phyloP scores from a whole-genome alignment of 2,329 filamentous ascomycete genomes.

The Penicillium corylophilum region DNA sequence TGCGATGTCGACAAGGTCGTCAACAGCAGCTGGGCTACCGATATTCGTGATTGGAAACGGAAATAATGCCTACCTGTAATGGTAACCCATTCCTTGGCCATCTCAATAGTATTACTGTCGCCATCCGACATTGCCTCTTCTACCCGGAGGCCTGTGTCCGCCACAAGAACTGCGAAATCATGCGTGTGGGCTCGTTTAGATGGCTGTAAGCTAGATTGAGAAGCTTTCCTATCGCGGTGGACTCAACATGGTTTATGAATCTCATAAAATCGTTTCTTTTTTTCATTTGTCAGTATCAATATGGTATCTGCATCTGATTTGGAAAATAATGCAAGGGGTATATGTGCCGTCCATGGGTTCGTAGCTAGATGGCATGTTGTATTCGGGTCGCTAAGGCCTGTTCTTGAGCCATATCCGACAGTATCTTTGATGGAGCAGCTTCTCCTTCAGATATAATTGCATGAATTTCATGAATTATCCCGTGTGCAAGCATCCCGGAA shows the following conservation, averaged over 20 bases:
- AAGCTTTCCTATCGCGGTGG: background rate
- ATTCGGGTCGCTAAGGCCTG: background rate
- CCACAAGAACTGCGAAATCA: no score
- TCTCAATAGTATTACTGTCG: no score
- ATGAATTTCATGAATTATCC: background rate
- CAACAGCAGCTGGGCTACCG: no score
- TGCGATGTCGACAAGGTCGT: no score
- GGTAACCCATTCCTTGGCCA: no score
- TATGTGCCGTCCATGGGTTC: background rate
- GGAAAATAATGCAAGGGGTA: background rate
- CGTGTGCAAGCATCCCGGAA: background rate
- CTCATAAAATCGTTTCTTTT: background rate
- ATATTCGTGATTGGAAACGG: no score
- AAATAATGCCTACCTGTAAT: no score
- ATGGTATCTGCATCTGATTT: background rate
- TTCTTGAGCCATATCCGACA: background rate
- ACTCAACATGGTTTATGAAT: background rate
- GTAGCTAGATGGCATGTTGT: background rate
- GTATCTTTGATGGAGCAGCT: no score
- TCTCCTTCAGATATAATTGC: background rate
- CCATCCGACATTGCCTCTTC: no score
- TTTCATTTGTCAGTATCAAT: background rate
- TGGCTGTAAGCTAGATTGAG: no score
- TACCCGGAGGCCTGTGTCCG: no score
- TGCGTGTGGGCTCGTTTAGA: no score